Base-by-base conservation (phyloP, 2,329 filamentous ascomycete species). In the Podosphaera leucotricha region DNA sequence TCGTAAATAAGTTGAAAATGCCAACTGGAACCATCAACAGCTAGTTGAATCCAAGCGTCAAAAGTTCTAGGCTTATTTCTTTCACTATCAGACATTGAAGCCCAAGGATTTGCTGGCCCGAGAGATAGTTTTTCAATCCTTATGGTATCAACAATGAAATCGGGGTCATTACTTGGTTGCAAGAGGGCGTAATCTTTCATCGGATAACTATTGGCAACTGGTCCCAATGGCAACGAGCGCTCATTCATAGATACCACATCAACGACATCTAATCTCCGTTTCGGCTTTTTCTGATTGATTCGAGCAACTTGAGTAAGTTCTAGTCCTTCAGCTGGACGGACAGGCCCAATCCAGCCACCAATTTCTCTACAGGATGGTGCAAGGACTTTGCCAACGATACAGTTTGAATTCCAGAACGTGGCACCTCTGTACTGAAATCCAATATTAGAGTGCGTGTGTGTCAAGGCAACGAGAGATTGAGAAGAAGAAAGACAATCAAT, bases 401-500 rank as follows among this genome's bases (percentile, higher is more conserved):
- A 79, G 18, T 69, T 65, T 11, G 74, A 70, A 2, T 77, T 74
- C 80, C 80, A 85, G 63, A 84, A 85, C 1, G 80, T 84, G 55
- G 78, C 77, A 46, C 74, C 76, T 52, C 76, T 75, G 56, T 84
- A 83, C 60, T 85, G 80, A 54, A 85, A 83, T 15, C 80, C 80
- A 49, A 75, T 75, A 50, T 75, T 66, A 0, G 77, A 76, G 46
- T 77, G 69, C 50, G 77, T 66, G 35, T 82, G 75, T 1, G 74
- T 77, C 7, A 85, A 66, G 28, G 77, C 66, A 10, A 75, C 73
- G 15, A 84, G 67, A 6, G 73, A 64, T 48, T 77, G 71, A 4
- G 71, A 30, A 16, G 35, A 73, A 2, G 73, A 74, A 3, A 67
- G 67, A 1, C 74, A 73, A 53, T 84, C 79, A 52, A 80, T 72